These are phyloP conservation scores for Dentipellis sp. DNA, from an alignment of 768 basidiomycete genomes.

Conservation along the genomic window DNA sequence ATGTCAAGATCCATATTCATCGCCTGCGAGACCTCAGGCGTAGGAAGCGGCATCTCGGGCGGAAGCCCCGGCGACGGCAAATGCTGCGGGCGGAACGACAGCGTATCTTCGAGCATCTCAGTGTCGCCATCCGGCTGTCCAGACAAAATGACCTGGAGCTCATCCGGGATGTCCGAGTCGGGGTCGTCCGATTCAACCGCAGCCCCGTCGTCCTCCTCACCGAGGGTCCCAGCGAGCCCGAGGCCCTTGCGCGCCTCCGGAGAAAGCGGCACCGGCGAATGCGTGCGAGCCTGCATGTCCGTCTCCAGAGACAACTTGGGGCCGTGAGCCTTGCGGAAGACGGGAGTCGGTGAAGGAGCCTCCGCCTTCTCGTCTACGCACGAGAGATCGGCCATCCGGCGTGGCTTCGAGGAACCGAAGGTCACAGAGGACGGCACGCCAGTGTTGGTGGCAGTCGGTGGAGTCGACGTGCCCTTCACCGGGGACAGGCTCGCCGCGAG, in stretches of 20 bases:
- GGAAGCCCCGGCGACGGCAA: slow-evolving; percentile 35
- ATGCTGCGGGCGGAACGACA: slow-evolving; percentile 18
- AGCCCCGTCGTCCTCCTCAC: slow-evolving; percentile 40
- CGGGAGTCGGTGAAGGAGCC: slow-evolving; percentile 16
- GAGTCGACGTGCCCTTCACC: not conserved
- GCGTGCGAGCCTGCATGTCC: not conserved
- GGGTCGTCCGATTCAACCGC: slow-evolving; percentile 46
- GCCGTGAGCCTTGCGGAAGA: slow-evolving; percentile 20
- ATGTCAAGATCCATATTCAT: slow-evolving; percentile 4
- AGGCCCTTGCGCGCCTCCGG: slow-evolving; percentile 46
- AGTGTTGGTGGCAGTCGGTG: not conserved
- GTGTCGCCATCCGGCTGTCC: slow-evolving; percentile 25
- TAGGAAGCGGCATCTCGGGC: slow-evolving; percentile 31
- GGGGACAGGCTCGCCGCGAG: not conserved
- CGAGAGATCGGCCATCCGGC: slow-evolving; percentile 1
- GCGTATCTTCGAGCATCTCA: slow-evolving; percentile 28
- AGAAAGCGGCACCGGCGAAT: slow-evolving; percentile 27
- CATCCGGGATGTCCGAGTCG: slow-evolving; percentile 76
- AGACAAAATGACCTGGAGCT: slow-evolving; percentile 55
- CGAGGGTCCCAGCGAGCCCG: slow-evolving; percentile 61
- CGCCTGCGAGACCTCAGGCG: slow-evolving; percentile 5
- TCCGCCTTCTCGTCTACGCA: not conserved
- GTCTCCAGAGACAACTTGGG: slow-evolving; percentile 11
- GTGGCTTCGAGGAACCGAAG: not conserved
- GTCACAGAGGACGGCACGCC: not conserved